Evolutionary conservation across 805 yeast species (phyloP).

Genomic region (Candida montana): DNA sequence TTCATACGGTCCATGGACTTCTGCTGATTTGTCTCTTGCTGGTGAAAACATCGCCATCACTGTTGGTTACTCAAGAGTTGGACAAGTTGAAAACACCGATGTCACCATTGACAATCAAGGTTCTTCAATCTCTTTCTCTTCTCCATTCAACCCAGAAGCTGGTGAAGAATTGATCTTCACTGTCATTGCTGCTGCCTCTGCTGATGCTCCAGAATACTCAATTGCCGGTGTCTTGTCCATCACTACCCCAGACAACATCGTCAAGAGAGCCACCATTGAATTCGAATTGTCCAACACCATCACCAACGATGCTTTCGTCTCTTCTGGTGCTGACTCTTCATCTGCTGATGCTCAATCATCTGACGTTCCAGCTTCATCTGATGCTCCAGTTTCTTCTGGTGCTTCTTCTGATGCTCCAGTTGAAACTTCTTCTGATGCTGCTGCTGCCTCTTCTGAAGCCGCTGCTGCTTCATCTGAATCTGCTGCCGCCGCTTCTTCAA

Average conservation of each 20-base stretch:
- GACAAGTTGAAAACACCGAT: conserved; percentile 1
- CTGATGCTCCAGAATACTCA: not conserved
- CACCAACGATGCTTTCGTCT: not conserved
- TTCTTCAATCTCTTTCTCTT: not conserved
- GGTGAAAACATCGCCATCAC: conserved; percentile 1
- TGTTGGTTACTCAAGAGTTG: not conserved
- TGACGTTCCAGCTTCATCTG: not conserved
- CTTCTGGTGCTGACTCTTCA: not conserved
- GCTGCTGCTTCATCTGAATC: not conserved
- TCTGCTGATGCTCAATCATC: not conserved
- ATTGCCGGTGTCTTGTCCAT: not conserved
- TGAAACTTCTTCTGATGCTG: not conserved
- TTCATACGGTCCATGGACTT: conserved; percentile 4
- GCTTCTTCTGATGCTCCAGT: not conserved
- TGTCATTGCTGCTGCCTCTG: not conserved
- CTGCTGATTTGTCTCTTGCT: not conserved
- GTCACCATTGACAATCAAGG: not conserved
- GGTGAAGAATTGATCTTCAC: not conserved
- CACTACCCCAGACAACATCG: not conserved
- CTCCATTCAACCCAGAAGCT: not conserved
- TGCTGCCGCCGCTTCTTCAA: not conserved
- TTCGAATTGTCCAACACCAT: conserved; percentile 9
- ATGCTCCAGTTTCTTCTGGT: not conserved
- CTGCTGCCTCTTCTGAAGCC: not conserved
- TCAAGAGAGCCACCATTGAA: conserved; percentile 11